These are phyloP conservation scores for Venturiaceae sp. DNA, from an alignment of 2,329 filamentous ascomycete species.

Conservation along the genomic window DNA sequence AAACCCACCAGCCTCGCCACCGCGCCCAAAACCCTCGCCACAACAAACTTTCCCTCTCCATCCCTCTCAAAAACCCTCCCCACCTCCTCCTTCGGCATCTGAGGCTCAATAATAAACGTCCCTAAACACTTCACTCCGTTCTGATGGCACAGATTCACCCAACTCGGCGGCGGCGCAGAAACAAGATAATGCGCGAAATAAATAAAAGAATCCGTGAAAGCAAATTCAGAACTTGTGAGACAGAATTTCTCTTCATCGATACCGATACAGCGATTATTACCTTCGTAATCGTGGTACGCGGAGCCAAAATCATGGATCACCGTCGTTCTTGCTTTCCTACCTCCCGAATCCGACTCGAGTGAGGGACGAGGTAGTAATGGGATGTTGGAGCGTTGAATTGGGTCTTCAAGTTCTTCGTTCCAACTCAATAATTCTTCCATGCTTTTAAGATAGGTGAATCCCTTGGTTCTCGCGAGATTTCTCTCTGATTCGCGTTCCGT, in stretches of 20 bases:
- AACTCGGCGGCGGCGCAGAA: conserved; percentile 33
- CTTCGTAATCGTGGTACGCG: background rate
- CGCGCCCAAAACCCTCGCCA: conserved; percentile 26
- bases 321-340: background rate
- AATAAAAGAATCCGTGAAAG: conserved; percentile 33
- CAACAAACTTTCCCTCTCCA: conserved; percentile 16
- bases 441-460: conserved; percentile 31
- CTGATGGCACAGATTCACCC: conserved; percentile 36
- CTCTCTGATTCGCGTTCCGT: background rate
- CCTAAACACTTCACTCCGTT: conserved; percentile 34
- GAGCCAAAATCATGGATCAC: background rate
- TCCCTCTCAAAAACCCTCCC: background rate
- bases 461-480: conserved; percentile 20
- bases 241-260: background rate
- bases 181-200: conserved; percentile 40
- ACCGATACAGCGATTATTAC: background rate
- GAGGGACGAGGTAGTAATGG: background rate
- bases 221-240: conserved; percentile 18
- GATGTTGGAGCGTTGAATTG: conserved; percentile 17
- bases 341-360: no score
- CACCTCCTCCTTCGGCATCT: conserved; percentile 8
- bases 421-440: conserved; percentile 28
- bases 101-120: conserved; percentile 31
- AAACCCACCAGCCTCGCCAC: conserved; percentile 33
- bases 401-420: conserved; percentile 20